Evolutionary conservation across 2,329 filamentous ascomycete genomes (phyloP).

Genomic region (Cercospora sojina): DNA sequence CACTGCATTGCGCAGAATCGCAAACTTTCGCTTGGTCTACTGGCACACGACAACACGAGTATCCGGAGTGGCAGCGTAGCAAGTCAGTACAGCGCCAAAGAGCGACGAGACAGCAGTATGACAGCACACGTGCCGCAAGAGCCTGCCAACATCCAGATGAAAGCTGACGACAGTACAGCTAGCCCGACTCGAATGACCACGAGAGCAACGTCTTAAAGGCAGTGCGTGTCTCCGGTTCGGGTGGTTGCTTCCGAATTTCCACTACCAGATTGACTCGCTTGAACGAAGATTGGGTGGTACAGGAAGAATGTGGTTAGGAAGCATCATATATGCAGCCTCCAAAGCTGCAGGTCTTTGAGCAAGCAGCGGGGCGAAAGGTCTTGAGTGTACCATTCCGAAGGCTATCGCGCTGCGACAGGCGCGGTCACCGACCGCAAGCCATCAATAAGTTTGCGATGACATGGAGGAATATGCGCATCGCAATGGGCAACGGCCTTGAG

Average conservation of each 20-base stretch:
- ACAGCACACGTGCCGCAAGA: background rate
- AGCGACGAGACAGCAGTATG: constrained; percentile 6
- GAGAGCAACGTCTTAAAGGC: background rate
- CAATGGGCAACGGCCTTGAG: background rate
- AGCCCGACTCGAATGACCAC: background rate
- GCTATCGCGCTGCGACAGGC: background rate
- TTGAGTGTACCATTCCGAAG: background rate
- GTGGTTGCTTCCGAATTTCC: background rate
- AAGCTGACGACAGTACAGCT: background rate
- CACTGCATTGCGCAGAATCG: constrained; percentile 13
- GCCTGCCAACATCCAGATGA: background rate
- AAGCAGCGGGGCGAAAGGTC: background rate
- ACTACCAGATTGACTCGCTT: background rate
- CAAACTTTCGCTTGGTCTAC: constrained; percentile 3
- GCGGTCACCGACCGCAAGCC: background rate
- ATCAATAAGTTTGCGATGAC: background rate
- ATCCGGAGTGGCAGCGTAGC: background rate
- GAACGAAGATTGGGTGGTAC: background rate
- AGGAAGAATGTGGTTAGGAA: background rate
- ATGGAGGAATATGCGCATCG: background rate
- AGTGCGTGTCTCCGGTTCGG: background rate
- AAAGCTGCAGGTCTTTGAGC: background rate
- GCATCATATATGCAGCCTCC: background rate
- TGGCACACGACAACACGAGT: background rate
- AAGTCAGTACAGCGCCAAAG: constrained; percentile 4